These are phyloP conservation scores for Cytospora piceae DNA, from an alignment of 2,329 filamentous ascomycete genomes.

Conservation along the genomic window DNA sequence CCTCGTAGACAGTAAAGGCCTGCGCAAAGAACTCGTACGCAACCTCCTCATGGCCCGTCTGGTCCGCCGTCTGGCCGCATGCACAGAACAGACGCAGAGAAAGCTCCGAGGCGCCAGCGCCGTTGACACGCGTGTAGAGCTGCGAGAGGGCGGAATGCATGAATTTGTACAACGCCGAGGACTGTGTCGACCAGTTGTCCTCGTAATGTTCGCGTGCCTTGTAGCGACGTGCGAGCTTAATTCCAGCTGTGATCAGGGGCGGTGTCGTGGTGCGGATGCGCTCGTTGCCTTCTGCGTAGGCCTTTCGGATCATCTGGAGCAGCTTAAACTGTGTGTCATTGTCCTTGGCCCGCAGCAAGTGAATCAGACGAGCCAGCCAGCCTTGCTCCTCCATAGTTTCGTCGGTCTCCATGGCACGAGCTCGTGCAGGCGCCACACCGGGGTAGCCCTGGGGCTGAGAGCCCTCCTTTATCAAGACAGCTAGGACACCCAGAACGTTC, in stretches of 20 bases:
- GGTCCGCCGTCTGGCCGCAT: constrained; percentile 90
- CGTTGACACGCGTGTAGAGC: constrained; percentile 82
- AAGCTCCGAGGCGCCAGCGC: constrained; percentile 79
- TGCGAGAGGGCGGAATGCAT: constrained; percentile 87
- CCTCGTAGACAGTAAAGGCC: constrained; percentile 97
- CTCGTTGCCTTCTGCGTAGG: constrained; percentile 90
- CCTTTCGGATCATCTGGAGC: constrained; percentile 83
- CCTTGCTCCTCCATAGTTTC: constrained; percentile 98
- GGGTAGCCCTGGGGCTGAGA: constrained; percentile 86
- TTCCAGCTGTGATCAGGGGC: constrained; percentile 83
- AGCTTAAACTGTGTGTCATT: constrained; percentile 96
- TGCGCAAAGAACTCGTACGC: constrained; percentile 98
- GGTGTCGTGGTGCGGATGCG: constrained; percentile 95
- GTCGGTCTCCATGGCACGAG: constrained; percentile 79
- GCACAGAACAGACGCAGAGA: constrained; percentile 87
- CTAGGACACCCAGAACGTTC: constrained; percentile 84
- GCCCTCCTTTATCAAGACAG: constrained; percentile 92
- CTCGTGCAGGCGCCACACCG: constrained; percentile 75
- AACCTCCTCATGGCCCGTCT: constrained; percentile 90
- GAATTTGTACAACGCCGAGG: constrained; percentile 89
- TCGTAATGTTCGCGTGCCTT: constrained; percentile 87
- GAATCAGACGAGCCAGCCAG: constrained; percentile 90
- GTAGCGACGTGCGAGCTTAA: constrained; percentile 86
- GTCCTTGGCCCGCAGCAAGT: constrained; percentile 79
- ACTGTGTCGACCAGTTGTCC: constrained; percentile 65